Evolutionary conservation across 352 stramenopile genomes (phyloP).

Genomic region (Pythium biforme): DNA sequence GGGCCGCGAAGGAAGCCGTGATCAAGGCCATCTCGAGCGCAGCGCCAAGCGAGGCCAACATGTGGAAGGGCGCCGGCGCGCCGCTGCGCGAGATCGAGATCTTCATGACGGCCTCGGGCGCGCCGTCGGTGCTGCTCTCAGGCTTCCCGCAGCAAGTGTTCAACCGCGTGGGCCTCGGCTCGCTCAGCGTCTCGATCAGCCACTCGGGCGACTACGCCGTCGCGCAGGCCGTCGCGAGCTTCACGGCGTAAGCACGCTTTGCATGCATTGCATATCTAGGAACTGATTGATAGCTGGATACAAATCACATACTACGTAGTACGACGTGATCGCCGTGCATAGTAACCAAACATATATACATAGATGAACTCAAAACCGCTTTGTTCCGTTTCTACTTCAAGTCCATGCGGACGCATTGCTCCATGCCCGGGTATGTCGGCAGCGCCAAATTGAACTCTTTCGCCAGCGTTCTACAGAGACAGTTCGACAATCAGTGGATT

Average conservation of each 20-base stretch:
- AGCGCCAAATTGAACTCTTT: slow-evolving; percentile 66
- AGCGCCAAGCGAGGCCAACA: slow-evolving; percentile 54
- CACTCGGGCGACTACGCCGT: slow-evolving; percentile 88
- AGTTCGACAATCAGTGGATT: neutral
- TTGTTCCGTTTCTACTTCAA: slow-evolving; percentile 4
- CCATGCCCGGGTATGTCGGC: slow-evolving; percentile 51
- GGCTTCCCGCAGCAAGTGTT: slow-evolving; percentile 78
- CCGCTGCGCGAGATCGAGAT: slow-evolving; percentile 50
- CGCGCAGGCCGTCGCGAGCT: slow-evolving; percentile 77
- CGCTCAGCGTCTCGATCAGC: slow-evolving; percentile 86
- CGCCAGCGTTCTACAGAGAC: slow-evolving; percentile 41
- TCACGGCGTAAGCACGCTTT: slow-evolving; percentile 30
- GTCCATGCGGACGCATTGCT: slow-evolving; percentile 62
- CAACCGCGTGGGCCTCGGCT: slow-evolving; percentile 66
- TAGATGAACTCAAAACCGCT: slow-evolving; percentile 33
- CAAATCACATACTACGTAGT: too few species aligned
- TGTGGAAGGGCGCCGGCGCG: slow-evolving; percentile 72
- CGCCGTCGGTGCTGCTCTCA: slow-evolving; percentile 23
- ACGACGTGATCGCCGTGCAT: neutral
- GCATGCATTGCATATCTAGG: neutral
- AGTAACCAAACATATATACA: slow-evolving; percentile 4
- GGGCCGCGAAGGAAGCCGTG: slow-evolving; percentile 89
- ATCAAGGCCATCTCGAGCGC: slow-evolving; percentile 90
- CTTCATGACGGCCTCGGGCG: neutral
- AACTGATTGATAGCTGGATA: slow-evolving; percentile 7